Evolutionary conservation across 164 flowering plant species (phyloP).

Genomic region (Berberis vulgaris): DNA sequence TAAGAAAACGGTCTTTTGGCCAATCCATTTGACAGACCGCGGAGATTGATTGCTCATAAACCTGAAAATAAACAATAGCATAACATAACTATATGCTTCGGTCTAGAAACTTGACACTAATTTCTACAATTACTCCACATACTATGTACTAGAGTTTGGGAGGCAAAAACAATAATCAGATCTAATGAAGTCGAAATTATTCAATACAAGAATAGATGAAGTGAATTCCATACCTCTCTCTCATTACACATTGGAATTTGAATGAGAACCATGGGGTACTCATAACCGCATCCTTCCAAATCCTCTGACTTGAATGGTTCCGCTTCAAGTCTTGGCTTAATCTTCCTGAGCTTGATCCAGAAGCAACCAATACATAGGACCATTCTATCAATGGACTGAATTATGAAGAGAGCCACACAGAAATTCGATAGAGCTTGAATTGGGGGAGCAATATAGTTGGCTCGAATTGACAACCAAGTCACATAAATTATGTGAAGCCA

Average conservation of each 20-base stretch:
- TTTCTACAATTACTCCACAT: constrained; percentile 1
- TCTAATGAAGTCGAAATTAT: constrained; percentile 1
- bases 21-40: constrained; percentile 75
- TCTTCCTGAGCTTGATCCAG: constrained; percentile 71
- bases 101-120: background rate
- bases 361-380: constrained; percentile 68
- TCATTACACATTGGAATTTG: constrained; percentile 96
- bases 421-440: constrained; percentile 53
- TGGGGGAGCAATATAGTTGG: constrained; percentile 63
- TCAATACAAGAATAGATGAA: background rate
- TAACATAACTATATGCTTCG: background rate
- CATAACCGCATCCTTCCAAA: constrained; percentile 32
- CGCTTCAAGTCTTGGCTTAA: constrained; percentile 44
- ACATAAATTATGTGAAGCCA: constrained; percentile 46
- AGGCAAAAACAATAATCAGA: constrained; percentile 1
- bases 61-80: constrained; percentile 26
- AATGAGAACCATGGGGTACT: constrained; percentile 78
- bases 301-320: constrained; percentile 45
- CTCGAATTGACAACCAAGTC: constrained; percentile 57
- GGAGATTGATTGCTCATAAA: constrained; percentile 70
- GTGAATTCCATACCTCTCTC: constrained; percentile 50
- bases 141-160: background rate
- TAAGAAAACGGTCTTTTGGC: constrained; percentile 57
- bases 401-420: constrained; percentile 65
- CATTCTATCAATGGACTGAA: constrained; percentile 70